Evolutionary conservation across 805 yeast genomes (phyloP).

Genomic region (Phaffomyces opuntiae): DNA sequence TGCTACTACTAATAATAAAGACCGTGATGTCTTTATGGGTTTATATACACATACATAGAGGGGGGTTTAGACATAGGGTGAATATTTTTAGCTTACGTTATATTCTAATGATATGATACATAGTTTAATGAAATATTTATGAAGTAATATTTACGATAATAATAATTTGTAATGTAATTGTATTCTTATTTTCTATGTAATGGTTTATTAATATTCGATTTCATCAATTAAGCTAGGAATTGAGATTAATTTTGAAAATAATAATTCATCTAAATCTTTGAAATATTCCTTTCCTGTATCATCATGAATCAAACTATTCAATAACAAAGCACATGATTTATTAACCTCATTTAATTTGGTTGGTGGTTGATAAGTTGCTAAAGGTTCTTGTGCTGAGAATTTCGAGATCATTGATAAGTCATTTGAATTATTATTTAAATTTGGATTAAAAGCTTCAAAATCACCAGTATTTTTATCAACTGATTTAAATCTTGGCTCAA

Average conservation of each 20-base stretch:
- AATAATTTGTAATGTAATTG: not conserved
- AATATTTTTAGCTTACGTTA: too few relatives aligned
- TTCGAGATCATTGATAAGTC: not conserved
- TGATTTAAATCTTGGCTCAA: constrained; percentile 71
- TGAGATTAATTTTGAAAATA: constrained; percentile 27
- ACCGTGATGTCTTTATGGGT: too few relatives aligned
- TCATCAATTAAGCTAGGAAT: constrained; percentile 28
- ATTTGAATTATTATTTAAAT: constrained; percentile 2
- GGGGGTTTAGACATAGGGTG: too few relatives aligned
- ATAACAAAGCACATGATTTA: constrained; percentile 29
- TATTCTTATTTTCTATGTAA: not conserved
- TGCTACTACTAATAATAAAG: too few relatives aligned
- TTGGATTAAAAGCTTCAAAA: constrained; percentile 28
- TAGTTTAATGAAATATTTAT: too few relatives aligned
- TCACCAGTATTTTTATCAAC: constrained; percentile 43
- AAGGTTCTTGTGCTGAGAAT: constrained; percentile 12
- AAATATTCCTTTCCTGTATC: constrained; percentile 28
- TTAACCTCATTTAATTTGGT: constrained; percentile 33
- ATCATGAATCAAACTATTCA: constrained; percentile 28
- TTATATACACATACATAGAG: too few relatives aligned
- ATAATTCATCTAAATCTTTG: constrained; percentile 24
- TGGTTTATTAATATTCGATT: constrained; percentile 5
- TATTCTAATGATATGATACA: too few relatives aligned
- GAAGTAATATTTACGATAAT: too few relatives aligned
- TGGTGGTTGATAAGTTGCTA: constrained; percentile 23